These are phyloP conservation scores for Brachypodium distachyon DNA, from an alignment of 202 grass and related monocot species.

Conservation along the genomic window DNA sequence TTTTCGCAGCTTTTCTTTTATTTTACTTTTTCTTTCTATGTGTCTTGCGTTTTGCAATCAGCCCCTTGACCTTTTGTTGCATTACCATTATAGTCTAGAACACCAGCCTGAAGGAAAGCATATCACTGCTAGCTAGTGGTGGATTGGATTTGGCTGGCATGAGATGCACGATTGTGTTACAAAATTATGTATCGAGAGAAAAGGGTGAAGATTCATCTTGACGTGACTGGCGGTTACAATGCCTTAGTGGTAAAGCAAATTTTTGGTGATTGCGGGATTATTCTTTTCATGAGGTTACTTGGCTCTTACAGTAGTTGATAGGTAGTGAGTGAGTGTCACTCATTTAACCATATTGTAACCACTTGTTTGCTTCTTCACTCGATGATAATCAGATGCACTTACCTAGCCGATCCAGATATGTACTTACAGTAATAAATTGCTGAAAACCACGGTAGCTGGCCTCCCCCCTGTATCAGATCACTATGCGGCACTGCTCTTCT, in stretches of 20 bases:
- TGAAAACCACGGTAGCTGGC: no score
- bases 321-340: neutral
- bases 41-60: neutral
- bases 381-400: neutral
- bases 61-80: neutral
- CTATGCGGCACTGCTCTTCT: neutral
- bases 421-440: neutral
- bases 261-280: neutral
- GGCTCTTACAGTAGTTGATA: neutral
- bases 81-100: no score
- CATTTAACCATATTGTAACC: neutral
- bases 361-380: neutral
- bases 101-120: neutral
- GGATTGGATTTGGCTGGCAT: neutral
- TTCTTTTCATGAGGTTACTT: conserved; percentile 7
- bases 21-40: neutral
- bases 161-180: neutral
- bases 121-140: neutral
- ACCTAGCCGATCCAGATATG: neutral
- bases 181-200: neutral
- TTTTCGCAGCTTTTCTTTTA: neutral
- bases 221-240: neutral
- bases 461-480: neutral
- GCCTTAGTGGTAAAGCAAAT: conserved; percentile 24
- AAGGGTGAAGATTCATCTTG: conserved; percentile 15